phyloP scores from a whole-genome alignment of 345 rosid genomes.

The Schrenkiella parvula region DNA sequence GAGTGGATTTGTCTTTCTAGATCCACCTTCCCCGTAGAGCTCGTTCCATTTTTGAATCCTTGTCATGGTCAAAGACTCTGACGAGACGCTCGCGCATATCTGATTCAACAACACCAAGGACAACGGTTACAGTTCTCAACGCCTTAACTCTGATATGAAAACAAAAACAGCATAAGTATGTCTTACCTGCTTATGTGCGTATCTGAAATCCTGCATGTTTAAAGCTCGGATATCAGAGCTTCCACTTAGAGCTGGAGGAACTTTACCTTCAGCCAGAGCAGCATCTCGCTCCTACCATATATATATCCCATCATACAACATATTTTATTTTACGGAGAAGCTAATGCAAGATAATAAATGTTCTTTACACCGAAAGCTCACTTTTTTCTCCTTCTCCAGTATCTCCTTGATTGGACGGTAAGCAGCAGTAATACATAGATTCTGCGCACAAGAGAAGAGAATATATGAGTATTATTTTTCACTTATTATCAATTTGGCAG shows the following conservation, averaged over 20 bases:
- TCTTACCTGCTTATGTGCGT: conserved; percentile 79
- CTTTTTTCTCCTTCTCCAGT: conserved; percentile 76
- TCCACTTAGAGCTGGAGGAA: conserved; percentile 65
- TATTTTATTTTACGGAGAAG: background rate
- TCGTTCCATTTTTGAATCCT: conserved; percentile 86
- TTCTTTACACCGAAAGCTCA: conserved; percentile 19
- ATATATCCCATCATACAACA: background rate
- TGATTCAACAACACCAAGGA: conserved; percentile 22
- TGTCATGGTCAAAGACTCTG: conserved; percentile 75
- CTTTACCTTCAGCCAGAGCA: conserved; percentile 71
- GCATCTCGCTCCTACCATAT: conserved; percentile 59
- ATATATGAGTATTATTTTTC: background rate
- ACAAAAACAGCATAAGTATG: background rate
- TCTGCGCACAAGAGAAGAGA: conserved; percentile 8
- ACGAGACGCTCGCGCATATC: conserved; percentile 92
- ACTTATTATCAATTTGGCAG: background rate
- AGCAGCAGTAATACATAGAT: conserved; percentile 77
- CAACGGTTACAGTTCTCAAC: background rate
- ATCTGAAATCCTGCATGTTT: conserved; percentile 72
- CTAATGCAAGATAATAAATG: background rate
- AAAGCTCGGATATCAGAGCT: conserved; percentile 70
- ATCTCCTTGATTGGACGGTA: conserved; percentile 85
- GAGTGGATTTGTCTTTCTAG: conserved; percentile 68
- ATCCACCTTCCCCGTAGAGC: conserved; percentile 87
- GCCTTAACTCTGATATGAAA: background rate